These are phyloP conservation scores for Berberis thunbergii DNA, from an alignment of 164 flowering plant species.

Conservation along the genomic window DNA sequence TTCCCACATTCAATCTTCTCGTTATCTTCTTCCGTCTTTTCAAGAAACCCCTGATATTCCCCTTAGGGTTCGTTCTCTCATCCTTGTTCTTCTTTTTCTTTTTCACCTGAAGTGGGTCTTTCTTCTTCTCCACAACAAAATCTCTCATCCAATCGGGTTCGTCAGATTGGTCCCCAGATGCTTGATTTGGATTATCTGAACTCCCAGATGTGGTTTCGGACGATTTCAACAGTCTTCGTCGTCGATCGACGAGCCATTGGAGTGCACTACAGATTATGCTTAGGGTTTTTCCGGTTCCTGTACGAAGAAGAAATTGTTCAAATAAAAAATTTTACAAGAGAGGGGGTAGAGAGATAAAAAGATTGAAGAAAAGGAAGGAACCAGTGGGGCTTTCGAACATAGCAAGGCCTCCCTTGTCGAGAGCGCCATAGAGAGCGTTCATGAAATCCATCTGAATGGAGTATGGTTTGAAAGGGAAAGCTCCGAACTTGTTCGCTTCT, in stretches of 20 bases:
- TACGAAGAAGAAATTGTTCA: not conserved
- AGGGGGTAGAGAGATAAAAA: slow-evolving; percentile 3
- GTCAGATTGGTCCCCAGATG: slow-evolving; percentile 16
- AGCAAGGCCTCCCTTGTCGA: slow-evolving; percentile 72
- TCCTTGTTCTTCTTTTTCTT: slow-evolving; percentile 18
- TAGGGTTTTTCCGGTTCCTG: slow-evolving; percentile 92
- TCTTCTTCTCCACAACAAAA: slow-evolving; percentile 26
- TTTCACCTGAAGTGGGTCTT: not conserved
- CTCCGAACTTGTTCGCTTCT: slow-evolving; percentile 42
- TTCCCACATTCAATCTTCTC: slow-evolving; percentile 8
- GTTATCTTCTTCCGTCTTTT: slow-evolving; percentile 9
- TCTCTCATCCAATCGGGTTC: slow-evolving; percentile 95
- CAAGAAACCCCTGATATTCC: slow-evolving; percentile 13
- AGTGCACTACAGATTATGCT: slow-evolving; percentile 92
- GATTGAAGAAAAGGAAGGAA: slow-evolving; percentile 7
- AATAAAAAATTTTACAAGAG: not conserved
- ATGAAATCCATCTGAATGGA: slow-evolving; percentile 84
- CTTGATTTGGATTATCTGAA: not conserved
- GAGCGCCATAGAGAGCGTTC: slow-evolving; percentile 64
- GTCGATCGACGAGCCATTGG: slow-evolving; percentile 78
- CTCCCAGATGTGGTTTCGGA: not conserved
- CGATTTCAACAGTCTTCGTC: slow-evolving; percentile 5
- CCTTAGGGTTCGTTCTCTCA: slow-evolving; percentile 9
- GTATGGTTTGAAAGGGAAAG: slow-evolving; percentile 84
- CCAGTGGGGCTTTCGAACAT: slow-evolving; percentile 99